A percentile compares a stretch with the other conserved stretches of the same genome.
These are phyloP conservation scores for Solidago caesia DNA, from an alignment of 129 eudicot genomes.

Conservation along the genomic window DNA sequence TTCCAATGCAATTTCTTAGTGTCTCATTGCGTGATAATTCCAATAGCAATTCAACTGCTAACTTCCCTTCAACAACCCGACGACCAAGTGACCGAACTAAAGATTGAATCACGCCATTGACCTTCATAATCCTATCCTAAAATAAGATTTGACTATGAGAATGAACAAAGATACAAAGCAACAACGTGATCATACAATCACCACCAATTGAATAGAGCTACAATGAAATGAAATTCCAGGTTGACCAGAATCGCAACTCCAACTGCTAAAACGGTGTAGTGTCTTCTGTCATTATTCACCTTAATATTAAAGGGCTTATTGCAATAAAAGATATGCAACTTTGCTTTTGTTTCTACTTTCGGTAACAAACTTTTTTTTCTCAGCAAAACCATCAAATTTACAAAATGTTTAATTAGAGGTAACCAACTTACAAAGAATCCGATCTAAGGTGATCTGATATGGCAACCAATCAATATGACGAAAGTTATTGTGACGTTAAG, in stretches of 20 bases:
- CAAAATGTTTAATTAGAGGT: too few species aligned
- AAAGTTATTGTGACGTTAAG: too few species aligned
- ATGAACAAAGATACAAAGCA: constrained; percentile 8
- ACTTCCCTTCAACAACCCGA: constrained; percentile 41
- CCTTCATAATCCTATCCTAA: constrained; percentile 63
- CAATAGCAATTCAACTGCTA: constrained; percentile 56
- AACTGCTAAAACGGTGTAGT: neutral
- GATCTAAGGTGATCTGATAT: too few species aligned
- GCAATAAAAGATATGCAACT: too few species aligned
- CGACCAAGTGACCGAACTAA: constrained; percentile 70
- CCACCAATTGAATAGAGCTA: neutral
- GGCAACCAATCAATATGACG: too few species aligned
- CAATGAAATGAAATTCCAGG: neutral
- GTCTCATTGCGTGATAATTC: constrained; percentile 48
- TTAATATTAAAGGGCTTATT: too few species aligned
- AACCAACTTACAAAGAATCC: too few species aligned
- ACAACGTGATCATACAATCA: neutral
- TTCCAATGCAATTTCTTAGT: constrained; percentile 43
- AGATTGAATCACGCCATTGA: constrained; percentile 40
- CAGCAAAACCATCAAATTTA: too few species aligned
- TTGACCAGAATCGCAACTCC: neutral
- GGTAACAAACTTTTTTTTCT: too few species aligned
- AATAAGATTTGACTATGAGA: constrained; percentile 33
- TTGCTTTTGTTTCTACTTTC: too few species aligned
- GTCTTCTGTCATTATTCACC: neutral